Evolutionary conservation across 306 rosid genomes (phyloP).

Genomic region (Hylodesmum podocarpum): DNA sequence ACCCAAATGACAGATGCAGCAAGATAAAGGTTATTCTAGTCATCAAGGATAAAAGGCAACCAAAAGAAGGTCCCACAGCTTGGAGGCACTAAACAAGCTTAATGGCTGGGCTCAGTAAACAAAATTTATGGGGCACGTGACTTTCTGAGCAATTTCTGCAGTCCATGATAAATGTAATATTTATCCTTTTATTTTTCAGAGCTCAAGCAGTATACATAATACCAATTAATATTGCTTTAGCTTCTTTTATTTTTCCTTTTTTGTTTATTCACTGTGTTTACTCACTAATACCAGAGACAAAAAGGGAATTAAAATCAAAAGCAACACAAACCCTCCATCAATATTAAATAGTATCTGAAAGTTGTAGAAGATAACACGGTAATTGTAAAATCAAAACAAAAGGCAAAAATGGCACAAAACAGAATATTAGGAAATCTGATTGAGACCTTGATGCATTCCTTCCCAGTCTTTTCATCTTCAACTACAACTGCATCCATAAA

Average conservation of each 20-base stretch:
- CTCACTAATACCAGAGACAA: slow-evolving; percentile 3
- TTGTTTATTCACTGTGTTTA: slow-evolving; percentile 10
- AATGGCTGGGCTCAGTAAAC: not conserved
- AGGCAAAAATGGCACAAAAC: not conserved
- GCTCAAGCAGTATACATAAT: not conserved
- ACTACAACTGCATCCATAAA: slow-evolving; percentile 99
- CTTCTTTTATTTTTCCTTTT: not conserved
- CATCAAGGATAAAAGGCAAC: slow-evolving; percentile 1
- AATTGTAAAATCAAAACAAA: slow-evolving; percentile 20
- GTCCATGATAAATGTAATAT: slow-evolving; percentile 9
- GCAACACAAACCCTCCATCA: not conserved
- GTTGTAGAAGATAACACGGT: not conserved
- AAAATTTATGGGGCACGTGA: not conserved
- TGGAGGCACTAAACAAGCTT: slow-evolving; percentile 16
- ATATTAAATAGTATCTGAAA: slow-evolving; percentile 21
- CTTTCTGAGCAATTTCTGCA: not conserved
- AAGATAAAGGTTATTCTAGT: not conserved
- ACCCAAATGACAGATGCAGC: not conserved
- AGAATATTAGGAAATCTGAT: slow-evolving; percentile 23
- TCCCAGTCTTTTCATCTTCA: slow-evolving; percentile 95
- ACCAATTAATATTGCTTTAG: not conserved
- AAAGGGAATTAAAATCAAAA: slow-evolving; percentile 1
- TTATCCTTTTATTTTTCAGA: not conserved
- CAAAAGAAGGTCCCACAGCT: not conserved
- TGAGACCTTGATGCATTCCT: slow-evolving; percentile 97